phyloP scores from a whole-genome alignment of 2,329 filamentous ascomycete species.

The Raffaelea deltoideospora region DNA sequence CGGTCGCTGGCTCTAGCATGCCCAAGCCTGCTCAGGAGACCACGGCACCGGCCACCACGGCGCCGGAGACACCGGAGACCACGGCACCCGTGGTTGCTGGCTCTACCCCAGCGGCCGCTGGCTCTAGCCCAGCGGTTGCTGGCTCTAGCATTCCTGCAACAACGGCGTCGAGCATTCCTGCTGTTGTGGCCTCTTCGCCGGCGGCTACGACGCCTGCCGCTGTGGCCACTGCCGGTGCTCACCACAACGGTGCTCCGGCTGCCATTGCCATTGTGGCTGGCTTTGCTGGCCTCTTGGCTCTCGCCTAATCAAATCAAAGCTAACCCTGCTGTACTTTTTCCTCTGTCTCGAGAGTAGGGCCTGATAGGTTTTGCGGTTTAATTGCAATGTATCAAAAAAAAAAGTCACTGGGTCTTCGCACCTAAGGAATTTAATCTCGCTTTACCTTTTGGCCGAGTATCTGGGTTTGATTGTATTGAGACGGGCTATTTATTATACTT shows the following conservation, averaged over 20 bases:
- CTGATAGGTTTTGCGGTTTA: no score
- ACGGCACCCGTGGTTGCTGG: slow-evolving; percentile 6
- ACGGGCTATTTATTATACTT: no score
- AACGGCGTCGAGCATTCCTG: slow-evolving; percentile 10
- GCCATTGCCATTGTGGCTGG: slow-evolving; percentile 22
- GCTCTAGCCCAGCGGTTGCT: slow-evolving; percentile 15
- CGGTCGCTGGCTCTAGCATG: slow-evolving; percentile 15
- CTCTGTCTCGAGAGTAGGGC: no score
- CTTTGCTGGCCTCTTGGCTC: slow-evolving; percentile 20
- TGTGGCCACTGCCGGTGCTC: slow-evolving; percentile 16
- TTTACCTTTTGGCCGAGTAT: no score
- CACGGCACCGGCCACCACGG: neutral
- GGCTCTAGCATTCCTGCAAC: slow-evolving; percentile 14
- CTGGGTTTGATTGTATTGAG: no score
- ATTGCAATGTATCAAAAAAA: no score
- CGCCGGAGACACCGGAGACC: slow-evolving; percentile 6
- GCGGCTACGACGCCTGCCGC: slow-evolving; percentile 9
- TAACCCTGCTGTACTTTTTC: neutral
- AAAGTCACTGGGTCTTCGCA: no score
- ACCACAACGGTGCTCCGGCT: slow-evolving; percentile 17
- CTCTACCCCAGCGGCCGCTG: neutral
- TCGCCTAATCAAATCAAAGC: slow-evolving; percentile 17
- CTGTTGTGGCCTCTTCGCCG: slow-evolving; percentile 7
- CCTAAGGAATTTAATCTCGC: no score
- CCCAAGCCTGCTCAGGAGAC: neutral